Base-by-base conservation (phyloP, 2,329 filamentous ascomycete genomes). In the Alternaria tenuissima region DNA sequence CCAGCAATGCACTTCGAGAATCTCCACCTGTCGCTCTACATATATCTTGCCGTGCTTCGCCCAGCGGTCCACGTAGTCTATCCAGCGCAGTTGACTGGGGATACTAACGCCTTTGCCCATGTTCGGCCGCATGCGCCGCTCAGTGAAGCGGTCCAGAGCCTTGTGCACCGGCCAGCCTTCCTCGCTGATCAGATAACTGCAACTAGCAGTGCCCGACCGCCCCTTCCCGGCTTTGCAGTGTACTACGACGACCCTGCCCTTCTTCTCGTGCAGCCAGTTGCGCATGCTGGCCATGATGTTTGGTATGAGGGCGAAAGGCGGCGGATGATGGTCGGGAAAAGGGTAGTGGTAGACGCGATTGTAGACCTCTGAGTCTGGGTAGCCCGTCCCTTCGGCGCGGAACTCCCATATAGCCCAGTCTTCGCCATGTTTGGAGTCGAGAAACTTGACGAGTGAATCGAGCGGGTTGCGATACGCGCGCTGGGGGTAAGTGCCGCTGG, bases 331-430 rank as follows among this genome's bases (percentile, higher is more conserved):
- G 76, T 99, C 95, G 0, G 95, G 95, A 88, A 92, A 99, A 0
- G 95, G 95, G 73, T 94, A 98, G 80, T 99, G 95, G 65, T 90
- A 87, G 65, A 98, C 89, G 3, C 94, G 86, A 34, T 88, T 86
- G 76, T 97, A 93, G 1, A 99, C 94, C 59, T 94, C 91, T 18
- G 89, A 87, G 74, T 99, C 95, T 0, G 93, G 93, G 73, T 99
- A 99, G 1, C 95, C 95, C 0, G 95, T 97, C 5, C 95, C 95
- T 78, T 99, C 95, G 36, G 93, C 95, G 46, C 95, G 89, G 71
- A 99, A 99, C 80, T 99, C 95, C 93, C 94, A 99, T 72, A 99
- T 97, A 3, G 91, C 89, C 95, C 95, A 99, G 64, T 95, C 83
- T 26, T 88, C 81, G 62, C 73, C 72, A 79, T 99, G 95, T 72